Percentiles rank a stretch among this genome's conserved stretches.
These are phyloP conservation scores for Garcia nutans DNA, from an alignment of 345 rosid genomes.

Conservation along the genomic window DNA sequence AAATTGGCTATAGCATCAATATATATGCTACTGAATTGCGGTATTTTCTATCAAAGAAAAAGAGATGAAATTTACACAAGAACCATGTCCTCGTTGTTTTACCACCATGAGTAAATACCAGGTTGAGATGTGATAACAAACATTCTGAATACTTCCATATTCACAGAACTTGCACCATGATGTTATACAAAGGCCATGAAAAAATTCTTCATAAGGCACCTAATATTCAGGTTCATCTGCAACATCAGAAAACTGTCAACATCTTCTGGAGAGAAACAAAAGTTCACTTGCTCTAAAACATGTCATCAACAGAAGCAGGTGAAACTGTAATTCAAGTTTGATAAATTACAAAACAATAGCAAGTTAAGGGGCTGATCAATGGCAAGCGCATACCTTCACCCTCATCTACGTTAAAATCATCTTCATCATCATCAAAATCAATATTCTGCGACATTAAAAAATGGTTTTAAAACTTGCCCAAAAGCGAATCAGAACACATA, in stretches of 20 bases:
- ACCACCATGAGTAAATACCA: not conserved
- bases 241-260: not conserved
- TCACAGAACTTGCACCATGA: not conserved
- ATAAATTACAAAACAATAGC: not conserved
- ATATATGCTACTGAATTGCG: not conserved
- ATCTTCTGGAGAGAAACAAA: not conserved
- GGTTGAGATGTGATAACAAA: not conserved
- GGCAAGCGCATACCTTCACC: conserved; percentile 38
- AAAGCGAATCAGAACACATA: not conserved
- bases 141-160: not conserved
- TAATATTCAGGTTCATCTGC: conserved; percentile 41
- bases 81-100: not conserved
- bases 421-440: conserved; percentile 56
- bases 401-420: conserved; percentile 45
- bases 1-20: not conserved
- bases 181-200: not conserved
- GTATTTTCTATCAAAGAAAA: not conserved
- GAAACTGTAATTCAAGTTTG: not conserved
- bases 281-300: not conserved
- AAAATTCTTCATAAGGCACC: not conserved
- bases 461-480: not conserved
- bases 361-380: not conserved
- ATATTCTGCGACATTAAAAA: conserved; percentile 30
- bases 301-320: not conserved
- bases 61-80: not conserved